Percentiles rank a stretch among this genome's conserved stretches.
Conservation (phyloP, 179 eudicot genomes). For the Beta macrorhiza region DNA sequence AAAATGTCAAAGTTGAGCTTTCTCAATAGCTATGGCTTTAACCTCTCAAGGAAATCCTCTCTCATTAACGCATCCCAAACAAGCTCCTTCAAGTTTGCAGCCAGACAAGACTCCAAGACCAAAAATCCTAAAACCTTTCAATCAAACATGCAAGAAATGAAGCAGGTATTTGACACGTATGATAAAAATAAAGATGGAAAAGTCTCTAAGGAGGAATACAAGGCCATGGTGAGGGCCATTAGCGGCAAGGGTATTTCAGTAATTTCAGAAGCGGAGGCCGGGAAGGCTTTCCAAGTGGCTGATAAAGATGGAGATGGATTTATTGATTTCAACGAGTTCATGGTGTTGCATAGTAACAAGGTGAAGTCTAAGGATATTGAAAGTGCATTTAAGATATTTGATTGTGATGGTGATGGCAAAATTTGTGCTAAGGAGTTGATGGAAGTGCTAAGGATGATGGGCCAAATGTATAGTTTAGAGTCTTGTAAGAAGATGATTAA, state of each 20-base stretch:
- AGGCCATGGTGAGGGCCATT: conserved; percentile 41
- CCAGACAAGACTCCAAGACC: conserved; percentile 12
- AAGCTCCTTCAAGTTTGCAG: not conserved
- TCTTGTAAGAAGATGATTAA: conserved; percentile 75
- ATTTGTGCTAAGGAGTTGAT: conserved; percentile 65
- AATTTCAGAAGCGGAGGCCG: conserved; percentile 37
- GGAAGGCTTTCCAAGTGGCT: conserved; percentile 49
- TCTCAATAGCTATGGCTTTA: conserved; percentile 29
- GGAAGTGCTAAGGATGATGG: conserved; percentile 57
- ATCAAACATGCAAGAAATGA: conserved; percentile 51
- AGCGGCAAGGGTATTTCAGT: conserved; percentile 33
- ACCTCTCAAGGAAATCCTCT: conserved; percentile 34
- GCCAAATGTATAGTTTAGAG: conserved; percentile 53
- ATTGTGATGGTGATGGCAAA: conserved; percentile 73
- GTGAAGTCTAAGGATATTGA: conserved; percentile 53
- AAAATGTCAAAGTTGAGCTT: conserved; percentile 32
- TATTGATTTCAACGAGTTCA: conserved; percentile 69
- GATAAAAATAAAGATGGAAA: conserved; percentile 73
- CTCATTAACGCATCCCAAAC: conserved; percentile 13
- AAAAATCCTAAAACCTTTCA: conserved; percentile 47
- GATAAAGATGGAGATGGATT: conserved; percentile 78
- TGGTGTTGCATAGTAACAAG: conserved; percentile 59
- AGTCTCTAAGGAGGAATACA: conserved; percentile 65
- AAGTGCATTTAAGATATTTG: conserved; percentile 66
- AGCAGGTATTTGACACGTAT: conserved; percentile 58